phyloP scores from a whole-genome alignment of 345 rosid genomes.

The Kandelia obovata region DNA sequence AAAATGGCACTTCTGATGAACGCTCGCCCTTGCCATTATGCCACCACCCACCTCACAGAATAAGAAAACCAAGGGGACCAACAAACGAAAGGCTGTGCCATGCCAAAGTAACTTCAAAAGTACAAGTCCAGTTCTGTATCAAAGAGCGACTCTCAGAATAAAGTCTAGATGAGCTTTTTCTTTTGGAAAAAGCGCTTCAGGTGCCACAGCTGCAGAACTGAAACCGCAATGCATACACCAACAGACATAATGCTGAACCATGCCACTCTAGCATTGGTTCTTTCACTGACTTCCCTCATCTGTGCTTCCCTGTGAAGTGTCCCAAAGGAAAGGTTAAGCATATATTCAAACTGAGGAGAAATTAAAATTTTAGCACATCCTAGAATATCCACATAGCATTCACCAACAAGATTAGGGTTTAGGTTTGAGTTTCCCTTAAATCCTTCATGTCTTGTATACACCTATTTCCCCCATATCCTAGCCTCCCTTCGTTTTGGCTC shows the following conservation, averaged over 20 bases:
- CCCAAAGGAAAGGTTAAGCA: neutral
- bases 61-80: neutral
- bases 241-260: constrained; percentile 76
- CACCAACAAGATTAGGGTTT: too few relatives aligned
- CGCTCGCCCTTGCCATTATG: neutral
- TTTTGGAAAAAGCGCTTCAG: constrained; percentile 57
- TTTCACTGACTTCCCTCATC: constrained; percentile 71
- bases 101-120: neutral
- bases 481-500: too few relatives aligned
- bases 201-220: constrained; percentile 57
- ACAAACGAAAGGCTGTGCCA: neutral
- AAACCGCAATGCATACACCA: constrained; percentile 54
- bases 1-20: neutral
- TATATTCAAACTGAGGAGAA: too few relatives aligned
- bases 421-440: too few relatives aligned
- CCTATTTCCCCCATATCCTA: too few relatives aligned
- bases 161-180: constrained; percentile 64
- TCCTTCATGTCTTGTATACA: too few relatives aligned
- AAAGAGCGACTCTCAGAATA: neutral
- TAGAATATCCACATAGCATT: too few relatives aligned
- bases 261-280: constrained; percentile 68
- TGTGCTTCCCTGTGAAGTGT: constrained; percentile 53
- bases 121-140: neutral
- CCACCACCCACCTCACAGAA: neutral
- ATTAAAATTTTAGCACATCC: too few relatives aligned